A percentile compares a stretch with the other conserved stretches of the same genome.
phyloP scores from a whole-genome alignment of 371 early-diverging fungal genomes.

The Syncephalis fuscata region DNA sequence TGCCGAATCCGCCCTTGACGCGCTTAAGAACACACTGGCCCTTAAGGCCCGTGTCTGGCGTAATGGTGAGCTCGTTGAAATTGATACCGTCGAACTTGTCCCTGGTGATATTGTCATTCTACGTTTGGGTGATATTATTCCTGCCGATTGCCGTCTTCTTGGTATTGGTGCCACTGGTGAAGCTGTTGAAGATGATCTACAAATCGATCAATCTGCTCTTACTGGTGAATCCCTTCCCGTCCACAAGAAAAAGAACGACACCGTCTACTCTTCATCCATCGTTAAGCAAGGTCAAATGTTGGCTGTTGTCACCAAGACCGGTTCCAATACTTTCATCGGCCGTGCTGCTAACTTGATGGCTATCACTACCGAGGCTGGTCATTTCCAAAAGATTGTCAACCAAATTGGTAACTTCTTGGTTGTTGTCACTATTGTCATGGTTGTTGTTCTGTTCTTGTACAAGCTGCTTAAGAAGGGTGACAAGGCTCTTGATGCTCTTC shows the following conservation, averaged over 20 bases:
- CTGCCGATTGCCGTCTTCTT: background rate
- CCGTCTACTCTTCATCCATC: slow-evolving; percentile 30
- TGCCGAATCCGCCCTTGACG: slow-evolving; percentile 78
- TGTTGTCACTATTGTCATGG: slow-evolving; percentile 15
- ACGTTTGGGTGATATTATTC: slow-evolving; percentile 70
- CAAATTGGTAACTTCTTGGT: background rate
- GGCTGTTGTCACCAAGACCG: slow-evolving; percentile 73
- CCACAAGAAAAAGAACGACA: background rate
- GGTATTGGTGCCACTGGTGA: background rate
- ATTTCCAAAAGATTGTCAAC: slow-evolving; percentile 2
- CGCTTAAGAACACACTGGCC: slow-evolving; percentile 74
- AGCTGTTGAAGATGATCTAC: slow-evolving; percentile 79
- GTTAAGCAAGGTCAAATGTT: slow-evolving; percentile 74
- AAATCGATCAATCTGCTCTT: slow-evolving; percentile 86
- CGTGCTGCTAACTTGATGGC: slow-evolving; percentile 71
- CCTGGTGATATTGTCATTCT: slow-evolving; percentile 75
- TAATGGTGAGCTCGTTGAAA: slow-evolving; percentile 52
- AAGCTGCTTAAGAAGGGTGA: too few relatives aligned
- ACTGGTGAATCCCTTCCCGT: slow-evolving; percentile 36
- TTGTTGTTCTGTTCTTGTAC: too few relatives aligned
- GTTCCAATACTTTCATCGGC: slow-evolving; percentile 78
- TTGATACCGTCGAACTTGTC: slow-evolving; percentile 65
- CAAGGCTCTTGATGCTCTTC: too few relatives aligned
- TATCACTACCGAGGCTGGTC: slow-evolving; percentile 34
- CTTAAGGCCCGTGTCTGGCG: slow-evolving; percentile 61